Conservation (phyloP, 306 rosid genomes). For the Adenanthera pavonina region DNA sequence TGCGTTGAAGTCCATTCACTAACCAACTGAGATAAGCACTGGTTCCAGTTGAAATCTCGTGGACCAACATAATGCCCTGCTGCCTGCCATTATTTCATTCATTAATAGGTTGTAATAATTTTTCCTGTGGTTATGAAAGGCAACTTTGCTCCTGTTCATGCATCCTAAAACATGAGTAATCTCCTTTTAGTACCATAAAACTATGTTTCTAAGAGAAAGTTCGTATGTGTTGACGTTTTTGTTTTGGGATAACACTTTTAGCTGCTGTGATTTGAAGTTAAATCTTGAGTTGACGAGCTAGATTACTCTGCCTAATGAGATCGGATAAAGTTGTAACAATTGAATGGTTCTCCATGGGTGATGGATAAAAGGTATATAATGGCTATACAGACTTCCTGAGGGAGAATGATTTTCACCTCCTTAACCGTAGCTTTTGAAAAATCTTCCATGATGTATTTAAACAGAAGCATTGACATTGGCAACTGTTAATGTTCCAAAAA, state of each 20-base stretch:
- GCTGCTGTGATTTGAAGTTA: conserved; percentile 54
- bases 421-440: conserved; percentile 34
- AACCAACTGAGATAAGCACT: conserved; percentile 38
- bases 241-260: conserved; percentile 42
- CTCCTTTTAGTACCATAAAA: conserved; percentile 59
- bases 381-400: conserved; percentile 35
- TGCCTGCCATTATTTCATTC: conserved; percentile 39
- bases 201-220: conserved; percentile 61
- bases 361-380: conserved; percentile 38
- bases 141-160: conserved; percentile 39
- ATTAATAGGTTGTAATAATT: conserved; percentile 53
- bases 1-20: conserved; percentile 44
- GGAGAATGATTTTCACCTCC: conserved; percentile 32
- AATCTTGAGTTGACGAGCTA: conserved; percentile 54
- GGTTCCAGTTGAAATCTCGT: conserved; percentile 51
- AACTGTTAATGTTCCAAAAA: not conserved
- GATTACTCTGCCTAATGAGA: conserved; percentile 35
- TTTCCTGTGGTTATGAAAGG: conserved; percentile 50
- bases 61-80: conserved; percentile 39
- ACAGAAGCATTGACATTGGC: conserved; percentile 2
- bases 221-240: conserved; percentile 51
- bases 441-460: not conserved
- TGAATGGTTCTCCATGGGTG: conserved; percentile 39
- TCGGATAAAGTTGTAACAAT: conserved; percentile 37
- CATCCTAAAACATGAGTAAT: conserved; percentile 58